Percentiles rank a stretch among this genome's conserved stretches.
These are phyloP conservation scores for Saccharomyces uvarum DNA, from an alignment of 1,139 yeast species.

Conservation along the genomic window DNA sequence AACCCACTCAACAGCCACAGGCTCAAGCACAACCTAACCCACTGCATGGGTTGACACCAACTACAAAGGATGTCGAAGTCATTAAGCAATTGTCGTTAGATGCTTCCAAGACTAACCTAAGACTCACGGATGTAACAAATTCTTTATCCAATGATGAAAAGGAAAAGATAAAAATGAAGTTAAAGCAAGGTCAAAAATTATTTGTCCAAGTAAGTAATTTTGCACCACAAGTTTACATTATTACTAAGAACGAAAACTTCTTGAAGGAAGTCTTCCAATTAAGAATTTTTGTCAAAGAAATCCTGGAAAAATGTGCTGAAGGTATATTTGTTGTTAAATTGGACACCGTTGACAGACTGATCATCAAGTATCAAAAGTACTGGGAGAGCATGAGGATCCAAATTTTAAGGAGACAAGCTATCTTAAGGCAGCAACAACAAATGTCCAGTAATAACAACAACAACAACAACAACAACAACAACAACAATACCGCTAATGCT, in stretches of 20 bases:
- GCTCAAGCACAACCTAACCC: conserved; percentile 16
- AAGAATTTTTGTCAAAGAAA: conserved; percentile 66
- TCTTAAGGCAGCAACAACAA: conserved; percentile 5
- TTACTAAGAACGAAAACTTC: conserved; percentile 61
- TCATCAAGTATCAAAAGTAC: conserved; percentile 59
- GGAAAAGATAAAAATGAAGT: conserved; percentile 46
- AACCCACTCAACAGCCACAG: conserved; percentile 10
- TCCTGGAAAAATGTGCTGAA: conserved; percentile 52
- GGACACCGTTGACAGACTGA: conserved; percentile 56
- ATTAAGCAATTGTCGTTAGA: conserved; percentile 56
- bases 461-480: conserved; percentile 20
- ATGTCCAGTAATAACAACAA: conserved; percentile 6
- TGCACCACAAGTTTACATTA: conserved; percentile 61
- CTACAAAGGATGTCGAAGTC: conserved; percentile 38
- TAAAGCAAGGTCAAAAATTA: conserved; percentile 50
- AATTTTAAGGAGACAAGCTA: conserved; percentile 29
- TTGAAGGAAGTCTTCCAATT: conserved; percentile 66
- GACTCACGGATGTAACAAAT: conserved; percentile 53
- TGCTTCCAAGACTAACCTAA: conserved; percentile 53
- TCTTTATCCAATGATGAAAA: conserved; percentile 54
- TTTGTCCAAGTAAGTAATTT: conserved; percentile 60
- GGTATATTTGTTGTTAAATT: conserved; percentile 62
- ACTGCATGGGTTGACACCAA: conserved; percentile 22
- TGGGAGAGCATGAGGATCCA: conserved; percentile 58
- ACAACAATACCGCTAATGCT: conserved; percentile 13